A percentile compares a stretch with the other conserved stretches of the same genome.
Conservation (phyloP, 139 green algal species). For the Chlorella sorokiniana region DNA sequence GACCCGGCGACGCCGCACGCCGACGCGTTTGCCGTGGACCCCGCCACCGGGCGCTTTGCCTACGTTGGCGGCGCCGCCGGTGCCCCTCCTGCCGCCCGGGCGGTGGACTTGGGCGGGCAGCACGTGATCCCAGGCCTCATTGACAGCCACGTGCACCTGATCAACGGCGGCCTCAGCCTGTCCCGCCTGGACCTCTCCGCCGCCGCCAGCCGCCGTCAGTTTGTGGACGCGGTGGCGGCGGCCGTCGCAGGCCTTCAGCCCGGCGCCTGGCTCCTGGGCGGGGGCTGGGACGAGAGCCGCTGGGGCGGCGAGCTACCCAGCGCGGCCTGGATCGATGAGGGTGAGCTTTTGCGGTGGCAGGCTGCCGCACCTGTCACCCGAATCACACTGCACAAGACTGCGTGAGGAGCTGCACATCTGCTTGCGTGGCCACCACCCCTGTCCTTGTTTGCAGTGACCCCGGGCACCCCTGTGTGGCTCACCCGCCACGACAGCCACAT, state of each 20-base stretch:
- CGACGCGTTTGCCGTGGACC: conserved; percentile 7
- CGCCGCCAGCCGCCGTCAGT: conserved; percentile 25
- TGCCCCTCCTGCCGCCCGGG: neutral
- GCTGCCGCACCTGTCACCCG: too few relatives aligned
- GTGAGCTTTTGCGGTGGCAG: neutral
- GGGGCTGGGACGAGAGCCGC: conserved; percentile 57
- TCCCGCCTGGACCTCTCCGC: conserved; percentile 48
- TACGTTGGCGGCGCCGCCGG: neutral
- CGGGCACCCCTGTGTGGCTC: conserved; percentile 42
- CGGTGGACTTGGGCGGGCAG: neutral
- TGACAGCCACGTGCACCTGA: conserved; percentile 74
- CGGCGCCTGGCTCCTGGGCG: conserved; percentile 62
- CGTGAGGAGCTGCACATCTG: neutral
- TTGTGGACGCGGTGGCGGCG: conserved; percentile 29
- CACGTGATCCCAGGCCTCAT: conserved; percentile 54
- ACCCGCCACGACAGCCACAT: conserved; percentile 69
- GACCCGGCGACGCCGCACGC: neutral
- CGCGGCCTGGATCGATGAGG: conserved; percentile 51
- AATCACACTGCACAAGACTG: neutral
- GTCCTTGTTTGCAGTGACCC: neutral
- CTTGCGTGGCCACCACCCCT: neutral
- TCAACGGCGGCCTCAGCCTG: conserved; percentile 61
- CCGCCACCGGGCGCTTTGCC: neutral
- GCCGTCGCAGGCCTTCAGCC: neutral
- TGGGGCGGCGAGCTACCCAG: conserved; percentile 59